Conservation (phyloP, 805 yeast genomes). For the Starmerella floris region DNA sequence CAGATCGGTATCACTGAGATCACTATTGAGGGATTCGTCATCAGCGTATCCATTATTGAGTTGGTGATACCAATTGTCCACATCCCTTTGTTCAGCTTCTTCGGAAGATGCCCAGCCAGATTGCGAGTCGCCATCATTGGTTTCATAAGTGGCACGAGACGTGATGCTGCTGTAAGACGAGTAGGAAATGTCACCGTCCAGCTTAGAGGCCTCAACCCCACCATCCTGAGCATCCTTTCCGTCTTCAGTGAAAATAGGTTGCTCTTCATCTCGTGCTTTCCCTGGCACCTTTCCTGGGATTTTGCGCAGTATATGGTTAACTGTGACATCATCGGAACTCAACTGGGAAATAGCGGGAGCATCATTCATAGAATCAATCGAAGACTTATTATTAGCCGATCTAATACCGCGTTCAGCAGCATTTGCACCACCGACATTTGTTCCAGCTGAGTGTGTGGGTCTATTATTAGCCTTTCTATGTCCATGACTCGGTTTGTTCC, state of each 20-base stretch:
- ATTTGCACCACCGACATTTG: background rate
- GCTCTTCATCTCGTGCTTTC: background rate
- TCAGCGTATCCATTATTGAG: constrained; percentile 17
- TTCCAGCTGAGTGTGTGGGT: background rate
- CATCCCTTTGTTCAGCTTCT: constrained; percentile 26
- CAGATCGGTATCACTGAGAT: constrained; percentile 2
- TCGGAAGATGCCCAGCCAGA: constrained; percentile 12
- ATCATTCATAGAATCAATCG: too few relatives aligned
- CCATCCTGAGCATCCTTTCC: background rate
- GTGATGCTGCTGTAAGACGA: background rate
- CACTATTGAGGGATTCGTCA: constrained; percentile 20
- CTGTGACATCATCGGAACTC: background rate
- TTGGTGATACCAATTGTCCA: constrained; percentile 26
- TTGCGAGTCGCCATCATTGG: background rate
- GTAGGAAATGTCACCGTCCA: background rate
- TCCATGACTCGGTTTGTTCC: constrained; percentile 7
- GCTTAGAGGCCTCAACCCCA: background rate
- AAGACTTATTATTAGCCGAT: too few relatives aligned
- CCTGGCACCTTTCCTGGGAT: constrained; percentile 1
- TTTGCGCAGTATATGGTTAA: background rate
- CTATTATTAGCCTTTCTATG: background rate
- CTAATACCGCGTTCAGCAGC: background rate
- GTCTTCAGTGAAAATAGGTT: background rate
- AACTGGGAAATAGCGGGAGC: background rate
- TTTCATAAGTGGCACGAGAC: background rate